Percentiles rank a stretch among this genome's conserved stretches.
These are phyloP conservation scores for Solanum etuberosum DNA, from an alignment of 257 asterid species.

Conservation along the genomic window DNA sequence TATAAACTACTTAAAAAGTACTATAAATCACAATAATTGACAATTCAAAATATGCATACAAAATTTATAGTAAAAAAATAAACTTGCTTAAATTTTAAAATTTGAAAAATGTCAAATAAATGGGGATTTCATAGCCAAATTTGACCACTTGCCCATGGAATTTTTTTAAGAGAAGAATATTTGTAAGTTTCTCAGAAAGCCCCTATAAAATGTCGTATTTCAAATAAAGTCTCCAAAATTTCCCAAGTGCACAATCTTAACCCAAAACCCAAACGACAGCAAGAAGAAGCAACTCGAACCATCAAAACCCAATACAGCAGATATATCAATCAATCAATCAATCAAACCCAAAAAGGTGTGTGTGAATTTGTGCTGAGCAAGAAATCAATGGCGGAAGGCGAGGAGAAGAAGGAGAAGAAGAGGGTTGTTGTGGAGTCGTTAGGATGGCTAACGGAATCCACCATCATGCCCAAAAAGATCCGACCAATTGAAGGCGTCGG, in stretches of 20 bases:
- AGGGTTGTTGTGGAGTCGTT: constrained; percentile 62
- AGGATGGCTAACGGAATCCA: constrained; percentile 98
- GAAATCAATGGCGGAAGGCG: constrained; percentile 25
- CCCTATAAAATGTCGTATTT: not conserved
- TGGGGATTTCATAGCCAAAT: too few relatives aligned
- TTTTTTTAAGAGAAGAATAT: not conserved
- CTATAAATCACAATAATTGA: too few relatives aligned
- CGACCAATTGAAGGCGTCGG: constrained; percentile 88
- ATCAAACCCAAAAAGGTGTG: not conserved
- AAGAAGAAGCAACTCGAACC: not conserved
- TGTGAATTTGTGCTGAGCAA: not conserved
- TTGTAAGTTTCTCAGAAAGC: not conserved
- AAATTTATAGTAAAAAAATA: too few relatives aligned
- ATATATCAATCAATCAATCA: not conserved
- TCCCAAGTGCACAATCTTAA: not conserved
- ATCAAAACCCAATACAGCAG: not conserved
- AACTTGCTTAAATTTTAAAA: too few relatives aligned
- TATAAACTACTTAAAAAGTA: too few relatives aligned
- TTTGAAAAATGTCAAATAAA: too few relatives aligned
- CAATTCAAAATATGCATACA: too few relatives aligned
- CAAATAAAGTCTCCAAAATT: not conserved
- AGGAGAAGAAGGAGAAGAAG: constrained; percentile 36
- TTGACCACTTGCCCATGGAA: too few relatives aligned
- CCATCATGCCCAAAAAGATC: constrained; percentile 93
- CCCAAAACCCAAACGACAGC: not conserved